These are phyloP conservation scores for Ceraceosorus guamensis DNA, from an alignment of 1,284 basidiomycete genomes.

Conservation along the genomic window DNA sequence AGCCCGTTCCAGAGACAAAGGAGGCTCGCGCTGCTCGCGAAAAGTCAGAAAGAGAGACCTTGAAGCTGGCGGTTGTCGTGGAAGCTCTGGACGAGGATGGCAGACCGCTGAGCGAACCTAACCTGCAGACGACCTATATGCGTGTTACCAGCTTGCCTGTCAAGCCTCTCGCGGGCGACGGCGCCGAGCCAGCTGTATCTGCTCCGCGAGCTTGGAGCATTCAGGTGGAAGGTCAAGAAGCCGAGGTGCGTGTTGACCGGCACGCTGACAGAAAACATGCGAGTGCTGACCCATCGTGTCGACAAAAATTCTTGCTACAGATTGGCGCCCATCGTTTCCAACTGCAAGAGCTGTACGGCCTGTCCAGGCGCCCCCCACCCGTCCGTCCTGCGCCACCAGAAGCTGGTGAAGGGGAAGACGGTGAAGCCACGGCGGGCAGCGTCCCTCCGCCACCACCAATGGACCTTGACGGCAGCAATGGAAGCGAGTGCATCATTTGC, in stretches of 20 bases:
- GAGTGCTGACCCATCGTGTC: neutral
- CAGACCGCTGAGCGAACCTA: slow-evolving; percentile 28
- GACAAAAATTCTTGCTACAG: neutral
- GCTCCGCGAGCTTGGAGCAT: slow-evolving; percentile 19
- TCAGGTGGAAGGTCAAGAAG: slow-evolving; percentile 41
- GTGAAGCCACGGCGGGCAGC: neutral
- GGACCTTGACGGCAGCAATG: slow-evolving; percentile 22
- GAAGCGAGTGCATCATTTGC: slow-evolving; percentile 44
- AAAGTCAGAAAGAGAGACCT: slow-evolving; percentile 35
- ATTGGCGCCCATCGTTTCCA: slow-evolving; percentile 43
- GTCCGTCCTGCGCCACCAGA: slow-evolving; percentile 6
- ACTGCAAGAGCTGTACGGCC: slow-evolving; percentile 44
- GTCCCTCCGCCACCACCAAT: slow-evolving; percentile 7
- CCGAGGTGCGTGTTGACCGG: slow-evolving; percentile 13
- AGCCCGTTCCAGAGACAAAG: slow-evolving; percentile 17
- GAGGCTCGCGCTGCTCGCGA: slow-evolving; percentile 30
- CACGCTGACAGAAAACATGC: neutral
- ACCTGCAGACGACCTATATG: slow-evolving; percentile 38
- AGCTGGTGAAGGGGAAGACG: slow-evolving; percentile 7
- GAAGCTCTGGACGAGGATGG: slow-evolving; percentile 44
- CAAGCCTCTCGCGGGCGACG: slow-evolving; percentile 7
- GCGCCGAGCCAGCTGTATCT: neutral
- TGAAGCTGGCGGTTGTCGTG: slow-evolving; percentile 36
- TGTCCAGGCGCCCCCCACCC: slow-evolving; percentile 29
- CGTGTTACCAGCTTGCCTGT: slow-evolving; percentile 27